A percentile compares a stretch with the other conserved stretches of the same genome.
Evolutionary conservation across 148 eudicot genomes (phyloP).

Genomic region (Chenopodium berlandieri): DNA sequence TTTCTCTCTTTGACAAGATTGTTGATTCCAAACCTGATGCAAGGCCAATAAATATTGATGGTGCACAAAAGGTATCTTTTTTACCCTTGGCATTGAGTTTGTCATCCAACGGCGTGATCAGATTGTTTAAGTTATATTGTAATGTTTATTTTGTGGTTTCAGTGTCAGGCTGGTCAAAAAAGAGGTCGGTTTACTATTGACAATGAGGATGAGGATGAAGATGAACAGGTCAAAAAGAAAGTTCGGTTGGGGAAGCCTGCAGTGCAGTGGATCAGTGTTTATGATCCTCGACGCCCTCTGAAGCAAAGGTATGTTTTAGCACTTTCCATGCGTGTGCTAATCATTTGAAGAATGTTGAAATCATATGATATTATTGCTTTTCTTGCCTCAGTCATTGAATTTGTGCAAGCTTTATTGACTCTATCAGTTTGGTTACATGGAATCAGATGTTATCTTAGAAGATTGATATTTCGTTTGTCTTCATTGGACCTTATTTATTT

Average conservation of each 20-base stretch:
- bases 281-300: slow-evolving; percentile 86
- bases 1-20: slow-evolving; percentile 83
- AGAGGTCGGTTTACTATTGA: slow-evolving; percentile 52
- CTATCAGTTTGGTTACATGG: not conserved
- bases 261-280: slow-evolving; percentile 87
- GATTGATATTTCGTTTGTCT: not conserved
- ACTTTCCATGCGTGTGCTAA: not conserved
- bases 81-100: not conserved
- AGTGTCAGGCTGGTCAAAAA: slow-evolving; percentile 84
- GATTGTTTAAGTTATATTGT: not conserved
- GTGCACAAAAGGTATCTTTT: slow-evolving; percentile 81
- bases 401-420: not conserved
- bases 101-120: not conserved
- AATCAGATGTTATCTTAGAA: not conserved
- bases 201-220: slow-evolving; percentile 69
- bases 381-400: not conserved
- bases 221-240: slow-evolving; percentile 82
- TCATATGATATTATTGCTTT: not conserved
- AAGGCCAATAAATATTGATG: slow-evolving; percentile 92
- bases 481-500: not conserved
- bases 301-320: slow-evolving; percentile 65
- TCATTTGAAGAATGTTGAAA: not conserved
- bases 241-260: slow-evolving; percentile 85
- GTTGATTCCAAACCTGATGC: slow-evolving; percentile 86
- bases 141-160: slow-evolving; percentile 37